Evolutionary conservation across 2,329 filamentous ascomycete species (phyloP).

Genomic region (Magnaporthales sp.): DNA sequence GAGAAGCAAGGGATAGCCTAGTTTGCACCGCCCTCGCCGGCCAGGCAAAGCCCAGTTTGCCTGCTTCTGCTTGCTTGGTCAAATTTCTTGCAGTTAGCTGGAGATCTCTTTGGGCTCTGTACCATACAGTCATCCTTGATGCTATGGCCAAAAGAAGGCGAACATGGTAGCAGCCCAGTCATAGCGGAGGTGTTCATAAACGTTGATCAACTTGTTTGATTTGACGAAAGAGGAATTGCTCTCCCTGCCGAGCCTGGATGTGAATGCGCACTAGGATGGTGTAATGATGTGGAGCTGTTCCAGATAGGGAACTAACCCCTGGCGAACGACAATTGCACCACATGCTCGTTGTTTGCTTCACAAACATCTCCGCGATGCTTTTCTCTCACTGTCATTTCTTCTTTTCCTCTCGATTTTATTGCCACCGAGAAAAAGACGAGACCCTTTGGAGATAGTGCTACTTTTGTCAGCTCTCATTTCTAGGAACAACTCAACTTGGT

Average conservation of each 20-base stretch:
- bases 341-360: background rate
- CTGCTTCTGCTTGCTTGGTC: no score
- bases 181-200: background rate
- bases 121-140: background rate
- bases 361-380: background rate
- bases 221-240: background rate
- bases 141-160: background rate
- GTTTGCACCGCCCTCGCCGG: background rate
- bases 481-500: background rate
- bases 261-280: background rate
- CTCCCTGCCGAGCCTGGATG: background rate
- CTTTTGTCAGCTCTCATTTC: background rate
- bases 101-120: background rate
- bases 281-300: background rate
- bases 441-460: no score
- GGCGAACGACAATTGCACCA: background rate
- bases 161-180: background rate
- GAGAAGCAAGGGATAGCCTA: background rate
- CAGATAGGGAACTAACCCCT: background rate
- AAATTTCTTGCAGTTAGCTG: background rate
- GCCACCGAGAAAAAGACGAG: background rate
- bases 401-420: background rate
- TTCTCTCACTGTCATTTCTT: background rate
- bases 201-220: background rate
- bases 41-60: background rate